A percentile compares a stretch with the other conserved stretches of the same genome.
phyloP scores from a whole-genome alignment of 192 early-diverging fungal genomes.

The Backusella circina region DNA sequence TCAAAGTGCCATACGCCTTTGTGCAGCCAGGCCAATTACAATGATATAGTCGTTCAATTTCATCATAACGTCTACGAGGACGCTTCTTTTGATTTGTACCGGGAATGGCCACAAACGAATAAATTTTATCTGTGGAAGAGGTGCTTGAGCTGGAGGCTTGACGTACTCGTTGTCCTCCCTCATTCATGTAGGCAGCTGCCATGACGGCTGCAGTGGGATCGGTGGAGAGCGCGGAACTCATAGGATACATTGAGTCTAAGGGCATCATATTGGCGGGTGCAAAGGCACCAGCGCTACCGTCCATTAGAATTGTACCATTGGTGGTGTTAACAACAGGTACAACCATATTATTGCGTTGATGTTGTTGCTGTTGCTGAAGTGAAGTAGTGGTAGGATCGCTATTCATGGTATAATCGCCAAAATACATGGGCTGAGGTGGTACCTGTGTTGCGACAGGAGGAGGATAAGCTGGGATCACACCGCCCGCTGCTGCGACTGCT shows the following conservation, averaged over 20 bases:
- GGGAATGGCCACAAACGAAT: slow-evolving; percentile 54
- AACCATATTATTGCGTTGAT: background rate
- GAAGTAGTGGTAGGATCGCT: background rate
- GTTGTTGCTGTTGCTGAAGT: background rate
- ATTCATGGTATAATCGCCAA: background rate
- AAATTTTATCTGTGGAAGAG: slow-evolving; percentile 32
- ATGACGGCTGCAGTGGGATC: background rate
- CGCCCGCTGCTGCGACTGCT: background rate
- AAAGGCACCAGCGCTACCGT: background rate
- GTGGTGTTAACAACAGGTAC: background rate
- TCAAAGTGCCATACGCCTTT: slow-evolving; percentile 63
- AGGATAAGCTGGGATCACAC: background rate
- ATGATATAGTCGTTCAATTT: slow-evolving; percentile 61
- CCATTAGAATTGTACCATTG: background rate
- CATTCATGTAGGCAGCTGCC: background rate
- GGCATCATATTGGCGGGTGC: background rate
- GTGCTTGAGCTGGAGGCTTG: slow-evolving; percentile 9
- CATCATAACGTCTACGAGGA: slow-evolving; percentile 57
- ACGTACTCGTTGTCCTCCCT: background rate
- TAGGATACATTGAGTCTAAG: background rate
- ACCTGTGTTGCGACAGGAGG: background rate
- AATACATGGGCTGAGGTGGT: background rate
- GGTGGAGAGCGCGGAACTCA: background rate
- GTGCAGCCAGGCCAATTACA: slow-evolving; percentile 55
- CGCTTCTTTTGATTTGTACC: slow-evolving; percentile 55